Evolutionary conservation across 805 yeast genomes (phyloP), one percentile per base, ranked within the genome.

Genomic region (Torulaspora gathmanii): DNA sequence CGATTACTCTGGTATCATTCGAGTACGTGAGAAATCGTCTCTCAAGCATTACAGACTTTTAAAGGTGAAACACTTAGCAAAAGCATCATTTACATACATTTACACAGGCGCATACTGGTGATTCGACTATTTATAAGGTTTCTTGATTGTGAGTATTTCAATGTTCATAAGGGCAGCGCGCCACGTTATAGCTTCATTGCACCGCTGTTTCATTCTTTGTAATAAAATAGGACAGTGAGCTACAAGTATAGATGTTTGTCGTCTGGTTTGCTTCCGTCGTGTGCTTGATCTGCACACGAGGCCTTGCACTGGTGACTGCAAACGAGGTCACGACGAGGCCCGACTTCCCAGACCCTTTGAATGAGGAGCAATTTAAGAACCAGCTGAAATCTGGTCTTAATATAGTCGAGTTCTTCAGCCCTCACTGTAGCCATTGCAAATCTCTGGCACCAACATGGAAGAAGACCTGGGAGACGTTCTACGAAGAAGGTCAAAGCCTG

Each of bases 1-100:
- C 97, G 1, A 87, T 91, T n/a, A 93, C 99, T 2, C 72, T 93
- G 55, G 89, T 91, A 8, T 86, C 95, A 23, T 93, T 86, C 65
- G 99, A 93, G 61, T 84, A 83, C 62, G 76, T 84, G 63, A 80
- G 79, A 61, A 72, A 74, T 31, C 77, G 77, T 57, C 69, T 82
- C 33, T 51, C 46, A 25, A 37, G 46, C 25, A 40, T 53, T n/a
- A 52, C 47, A 23, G 51, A 52, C 40, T 30, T 47, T 45, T 15
- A 16, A 15, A 23, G 20, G 23, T 13, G 17, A 26, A 10, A 19
- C 15, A 29, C 17, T 29, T 7, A 9, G 13, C 33, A 29, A 19
- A 16, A 15, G 34, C 34, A 31, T 31, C 34, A 15, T 31, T 15
- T 31, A 31, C 20, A 31, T 31, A 31, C 34, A 16, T 31, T 15